Base-by-base conservation (phyloP, 495 filamentous ascomycete genomes). In the Penicillium alfredii region DNA sequence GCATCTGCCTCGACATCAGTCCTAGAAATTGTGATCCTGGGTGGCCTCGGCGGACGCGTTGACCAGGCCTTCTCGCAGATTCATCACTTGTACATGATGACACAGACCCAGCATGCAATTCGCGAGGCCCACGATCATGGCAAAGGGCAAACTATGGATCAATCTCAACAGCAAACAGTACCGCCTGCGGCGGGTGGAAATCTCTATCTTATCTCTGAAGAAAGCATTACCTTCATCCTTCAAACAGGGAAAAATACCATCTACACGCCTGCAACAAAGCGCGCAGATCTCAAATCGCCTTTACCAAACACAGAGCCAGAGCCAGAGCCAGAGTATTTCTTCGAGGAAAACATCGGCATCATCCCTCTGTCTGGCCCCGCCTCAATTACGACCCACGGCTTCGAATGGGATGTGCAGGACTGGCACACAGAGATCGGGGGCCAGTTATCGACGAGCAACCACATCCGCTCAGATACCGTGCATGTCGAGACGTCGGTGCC, bases 391-490 rank as follows among this genome's bases (percentile, higher is more conserved):
- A 93, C 87, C 0, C 56, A 63, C 0, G 92, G 92, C 0, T 64
- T 98, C 28, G 79, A 90, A 51, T 98, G 92, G 90, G 86, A 98
- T 60, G 82, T 98, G 1, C 44, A 69, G 38, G 66, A 83, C 35
- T 90, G 87, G 84, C 60, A 69, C 42, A 95, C 88, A 0, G 69
- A 76, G 47, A 88, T 97, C 58, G 92, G 90, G 0, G 78, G 79
- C 0, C 77, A 82, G 49, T 61, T 98, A 42, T 95, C 88, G 51
- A 97, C 92, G 29, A 98, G 92, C 59, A 98, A 98, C 63, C 84
- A 89, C 51, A 74, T 94, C 17, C 61, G 63, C 21, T 67, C 66
- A 30, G 63, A 75, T 7, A 44, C 51, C 6, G 71, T 93, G 33
- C 63, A 63, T 37, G 72, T 94, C 3, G 59, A 76, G 50, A 79